Evolutionary conservation across 2,329 filamentous ascomycete species (phyloP).

Genomic region (Coniochaeta pulveracea): DNA sequence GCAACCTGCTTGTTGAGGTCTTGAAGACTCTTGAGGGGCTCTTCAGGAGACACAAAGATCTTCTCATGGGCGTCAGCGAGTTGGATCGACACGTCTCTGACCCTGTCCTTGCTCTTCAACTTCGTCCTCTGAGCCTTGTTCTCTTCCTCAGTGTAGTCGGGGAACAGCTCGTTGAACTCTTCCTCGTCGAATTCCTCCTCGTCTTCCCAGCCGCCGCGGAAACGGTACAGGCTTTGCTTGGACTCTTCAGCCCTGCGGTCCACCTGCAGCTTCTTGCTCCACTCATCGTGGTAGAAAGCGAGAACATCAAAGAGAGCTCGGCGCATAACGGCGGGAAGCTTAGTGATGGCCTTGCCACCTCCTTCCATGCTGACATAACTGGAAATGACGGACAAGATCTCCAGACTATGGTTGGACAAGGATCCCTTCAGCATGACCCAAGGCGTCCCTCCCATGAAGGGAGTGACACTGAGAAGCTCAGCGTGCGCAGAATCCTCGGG

Average conservation of each 20-base stretch:
- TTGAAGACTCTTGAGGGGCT: conserved; percentile 29
- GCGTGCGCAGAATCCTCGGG: conserved; percentile 11
- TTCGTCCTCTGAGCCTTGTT: conserved; percentile 18
- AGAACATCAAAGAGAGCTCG: conserved; percentile 54
- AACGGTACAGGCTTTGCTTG: conserved; percentile 71
- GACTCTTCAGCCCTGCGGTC: conserved; percentile 67
- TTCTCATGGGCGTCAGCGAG: conserved; percentile 49
- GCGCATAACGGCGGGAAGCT: conserved; percentile 28
- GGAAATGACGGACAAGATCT: conserved; percentile 38
- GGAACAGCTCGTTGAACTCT: conserved; percentile 74
- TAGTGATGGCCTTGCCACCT: conserved; percentile 14
- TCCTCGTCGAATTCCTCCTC: conserved; percentile 63
- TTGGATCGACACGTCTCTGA: conserved; percentile 45
- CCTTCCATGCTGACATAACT: conserved; percentile 36
- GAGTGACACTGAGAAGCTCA: conserved; percentile 32
- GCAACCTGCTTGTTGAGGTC: conserved; percentile 32
- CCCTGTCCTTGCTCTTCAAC: conserved; percentile 23
- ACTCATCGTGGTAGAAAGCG: conserved; percentile 64
- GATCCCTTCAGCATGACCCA: conserved; percentile 14
- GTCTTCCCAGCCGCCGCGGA: conserved; percentile 66
- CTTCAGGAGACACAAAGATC: conserved; percentile 34
- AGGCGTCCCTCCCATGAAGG: conserved; percentile 42
- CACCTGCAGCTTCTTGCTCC: conserved; percentile 64
- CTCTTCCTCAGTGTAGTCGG: conserved; percentile 53
- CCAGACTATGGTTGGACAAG: conserved; percentile 24